Conservation (phyloP, 352 stramenopile genomes). For the Stramenopiles sp. region DNA sequence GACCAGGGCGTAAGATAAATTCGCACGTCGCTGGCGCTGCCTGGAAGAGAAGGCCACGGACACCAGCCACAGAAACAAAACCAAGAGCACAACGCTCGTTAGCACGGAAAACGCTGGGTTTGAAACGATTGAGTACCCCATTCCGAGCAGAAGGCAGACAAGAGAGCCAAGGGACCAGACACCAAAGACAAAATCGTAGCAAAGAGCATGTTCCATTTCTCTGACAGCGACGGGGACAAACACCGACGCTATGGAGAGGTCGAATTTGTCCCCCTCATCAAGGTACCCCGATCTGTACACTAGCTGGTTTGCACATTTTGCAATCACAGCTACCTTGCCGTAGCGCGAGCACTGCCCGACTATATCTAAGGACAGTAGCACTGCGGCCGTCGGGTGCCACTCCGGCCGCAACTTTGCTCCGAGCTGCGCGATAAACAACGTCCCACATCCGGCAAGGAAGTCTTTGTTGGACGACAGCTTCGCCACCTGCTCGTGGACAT, state of each 20-base stretch:
- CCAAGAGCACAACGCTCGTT: too few relatives aligned
- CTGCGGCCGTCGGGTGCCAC: background rate
- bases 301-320: background rate
- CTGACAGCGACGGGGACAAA: background rate
- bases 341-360: background rate
- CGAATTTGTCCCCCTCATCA: conserved; percentile 5
- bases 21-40: background rate
- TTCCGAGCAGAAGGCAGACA: background rate
- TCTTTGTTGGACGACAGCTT: too few relatives aligned
- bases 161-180: background rate
- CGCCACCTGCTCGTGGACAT: too few relatives aligned
- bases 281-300: background rate
- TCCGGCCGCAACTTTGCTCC: background rate
- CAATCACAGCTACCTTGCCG: background rate
- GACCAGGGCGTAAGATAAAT: background rate
- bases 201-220: background rate
- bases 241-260: background rate
- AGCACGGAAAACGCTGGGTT: too few relatives aligned
- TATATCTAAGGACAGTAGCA: background rate
- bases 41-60: too few relatives aligned
- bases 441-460: background rate
- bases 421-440: background rate
- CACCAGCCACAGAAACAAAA: too few relatives aligned
- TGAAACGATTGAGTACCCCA: background rate
- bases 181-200: background rate